These are phyloP conservation scores for Arachis hypogaea DNA, from an alignment of 306 rosid genomes.

Conservation along the genomic window DNA sequence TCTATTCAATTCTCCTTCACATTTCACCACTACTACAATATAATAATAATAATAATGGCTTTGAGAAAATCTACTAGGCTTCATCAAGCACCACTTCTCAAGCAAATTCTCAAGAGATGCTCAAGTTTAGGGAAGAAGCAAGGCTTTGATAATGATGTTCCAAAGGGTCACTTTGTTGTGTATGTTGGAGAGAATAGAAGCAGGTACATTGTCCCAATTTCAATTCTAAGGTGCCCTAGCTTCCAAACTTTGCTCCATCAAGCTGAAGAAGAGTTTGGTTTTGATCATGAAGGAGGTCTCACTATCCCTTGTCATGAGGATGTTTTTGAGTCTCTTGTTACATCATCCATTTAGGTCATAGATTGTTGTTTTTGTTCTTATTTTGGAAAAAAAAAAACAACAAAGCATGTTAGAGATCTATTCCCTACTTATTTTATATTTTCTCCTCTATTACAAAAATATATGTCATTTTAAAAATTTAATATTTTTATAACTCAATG, in stretches of 20 bases:
- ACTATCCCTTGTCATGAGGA: constrained; percentile 87
- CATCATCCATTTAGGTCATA: constrained; percentile 56
- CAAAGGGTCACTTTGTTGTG: constrained; percentile 93
- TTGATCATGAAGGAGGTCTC: constrained; percentile 84
- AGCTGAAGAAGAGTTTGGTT: constrained; percentile 95
- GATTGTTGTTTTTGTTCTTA: not conserved
- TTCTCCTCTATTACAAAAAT: too few relatives aligned
- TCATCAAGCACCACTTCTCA: constrained; percentile 69
- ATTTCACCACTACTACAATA: too few relatives aligned
- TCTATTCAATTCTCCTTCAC: not conserved
- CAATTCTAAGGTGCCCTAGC: constrained; percentile 73
- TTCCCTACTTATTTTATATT: constrained; percentile 51
- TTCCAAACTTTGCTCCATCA: constrained; percentile 76
- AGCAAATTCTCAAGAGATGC: constrained; percentile 87
- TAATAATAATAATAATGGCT: constrained; percentile 52
- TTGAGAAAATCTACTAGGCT: constrained; percentile 58
- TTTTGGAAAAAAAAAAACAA: not conserved
- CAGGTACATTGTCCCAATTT: constrained; percentile 83
- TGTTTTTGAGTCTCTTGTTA: constrained; percentile 63
- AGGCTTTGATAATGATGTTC: constrained; percentile 52
- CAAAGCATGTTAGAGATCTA: constrained; percentile 68
- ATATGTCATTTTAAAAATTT: too few relatives aligned
- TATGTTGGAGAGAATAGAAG: constrained; percentile 89
- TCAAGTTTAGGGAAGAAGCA: constrained; percentile 78
- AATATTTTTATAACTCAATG: too few relatives aligned